Evolutionary conservation across 2,329 filamentous ascomycete genomes (phyloP).

Genomic region (Talaromyces marneffei): DNA sequence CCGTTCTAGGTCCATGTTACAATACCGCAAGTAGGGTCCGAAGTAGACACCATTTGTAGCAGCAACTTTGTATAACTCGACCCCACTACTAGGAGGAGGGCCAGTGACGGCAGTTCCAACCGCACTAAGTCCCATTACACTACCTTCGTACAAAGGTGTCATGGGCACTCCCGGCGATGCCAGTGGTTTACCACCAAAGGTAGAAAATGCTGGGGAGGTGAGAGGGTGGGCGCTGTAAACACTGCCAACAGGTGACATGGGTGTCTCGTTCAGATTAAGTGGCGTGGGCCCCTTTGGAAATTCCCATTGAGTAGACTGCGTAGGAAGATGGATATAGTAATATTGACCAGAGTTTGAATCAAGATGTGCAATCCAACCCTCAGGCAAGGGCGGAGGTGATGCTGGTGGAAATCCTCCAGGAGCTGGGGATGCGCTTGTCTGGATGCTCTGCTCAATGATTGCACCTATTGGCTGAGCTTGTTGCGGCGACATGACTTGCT

Average conservation of each 20-base stretch:
- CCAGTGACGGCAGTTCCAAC: slow-evolving; percentile 57
- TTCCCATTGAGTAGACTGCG: slow-evolving; percentile 96
- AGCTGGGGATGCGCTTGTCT: slow-evolving; percentile 29
- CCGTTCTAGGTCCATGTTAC: slow-evolving; percentile 92
- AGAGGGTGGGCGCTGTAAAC: slow-evolving; percentile 67
- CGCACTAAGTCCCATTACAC: slow-evolving; percentile 43
- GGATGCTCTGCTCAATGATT: slow-evolving; percentile 23
- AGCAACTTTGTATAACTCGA: slow-evolving; percentile 88
- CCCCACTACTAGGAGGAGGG: slow-evolving; percentile 71
- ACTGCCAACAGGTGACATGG: slow-evolving; percentile 74
- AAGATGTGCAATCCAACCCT: slow-evolving; percentile 96
- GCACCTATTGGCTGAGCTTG: slow-evolving; percentile 27
- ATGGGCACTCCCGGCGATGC: slow-evolving; percentile 77
- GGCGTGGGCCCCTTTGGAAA: slow-evolving; percentile 95
- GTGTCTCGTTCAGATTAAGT: slow-evolving; percentile 72
- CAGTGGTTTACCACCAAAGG: slow-evolving; percentile 49
- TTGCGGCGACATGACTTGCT: slow-evolving; percentile 28
- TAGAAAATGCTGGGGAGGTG: slow-evolving; percentile 60
- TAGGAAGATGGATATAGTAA: slow-evolving; percentile 95
- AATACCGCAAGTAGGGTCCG: slow-evolving; percentile 89
- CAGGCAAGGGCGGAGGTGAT: slow-evolving; percentile 86
- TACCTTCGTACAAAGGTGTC: slow-evolving; percentile 74
- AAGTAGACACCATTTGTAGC: slow-evolving; percentile 98
- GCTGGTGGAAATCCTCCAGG: slow-evolving; percentile 55
- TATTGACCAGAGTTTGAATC: slow-evolving; percentile 96